Conservation (phyloP, 2,329 filamentous ascomycete species). For the Colletotrichum ledebouriae region DNA sequence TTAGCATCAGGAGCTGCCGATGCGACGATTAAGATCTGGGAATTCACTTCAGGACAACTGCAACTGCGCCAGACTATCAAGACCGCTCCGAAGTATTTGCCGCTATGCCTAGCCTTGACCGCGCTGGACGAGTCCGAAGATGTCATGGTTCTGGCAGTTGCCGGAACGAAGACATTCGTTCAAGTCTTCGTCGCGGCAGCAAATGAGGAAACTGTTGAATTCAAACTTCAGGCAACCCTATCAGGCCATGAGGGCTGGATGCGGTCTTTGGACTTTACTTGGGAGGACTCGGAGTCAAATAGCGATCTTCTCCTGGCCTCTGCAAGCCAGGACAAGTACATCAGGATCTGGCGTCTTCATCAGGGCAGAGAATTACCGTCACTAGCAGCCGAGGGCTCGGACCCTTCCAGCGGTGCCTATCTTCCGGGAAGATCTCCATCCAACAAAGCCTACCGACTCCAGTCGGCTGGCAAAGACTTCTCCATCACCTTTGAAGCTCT, state of each 20-base stretch:
- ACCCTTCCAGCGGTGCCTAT: slow-evolving; percentile 70
- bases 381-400: slow-evolving; percentile 65
- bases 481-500: slow-evolving; percentile 94
- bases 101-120: slow-evolving; percentile 80
- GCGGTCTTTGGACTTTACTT: slow-evolving; percentile 83
- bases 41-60: slow-evolving; percentile 62
- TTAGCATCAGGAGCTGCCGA: slow-evolving; percentile 87
- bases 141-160: slow-evolving; percentile 80
- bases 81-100: slow-evolving; percentile 84
- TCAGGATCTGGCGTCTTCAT: slow-evolving; percentile 91
- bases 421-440: slow-evolving; percentile 80
- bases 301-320: slow-evolving; percentile 88
- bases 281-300: slow-evolving; percentile 65
- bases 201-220: slow-evolving; percentile 59
- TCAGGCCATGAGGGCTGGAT: slow-evolving; percentile 96
- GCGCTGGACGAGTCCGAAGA: slow-evolving; percentile 65
- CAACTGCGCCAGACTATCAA: slow-evolving; percentile 77
- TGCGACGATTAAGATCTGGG: slow-evolving; percentile 80
- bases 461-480: slow-evolving; percentile 72
- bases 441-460: slow-evolving; percentile 89
- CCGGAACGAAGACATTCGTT: slow-evolving; percentile 85
- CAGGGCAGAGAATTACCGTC: slow-evolving; percentile 75
- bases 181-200: slow-evolving; percentile 78
- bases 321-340: slow-evolving; percentile 97
- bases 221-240: slow-evolving; percentile 81